These are phyloP conservation scores for Bocquillonia castaneifolia DNA, from an alignment of 441 rosid species.

Conservation along the genomic window DNA sequence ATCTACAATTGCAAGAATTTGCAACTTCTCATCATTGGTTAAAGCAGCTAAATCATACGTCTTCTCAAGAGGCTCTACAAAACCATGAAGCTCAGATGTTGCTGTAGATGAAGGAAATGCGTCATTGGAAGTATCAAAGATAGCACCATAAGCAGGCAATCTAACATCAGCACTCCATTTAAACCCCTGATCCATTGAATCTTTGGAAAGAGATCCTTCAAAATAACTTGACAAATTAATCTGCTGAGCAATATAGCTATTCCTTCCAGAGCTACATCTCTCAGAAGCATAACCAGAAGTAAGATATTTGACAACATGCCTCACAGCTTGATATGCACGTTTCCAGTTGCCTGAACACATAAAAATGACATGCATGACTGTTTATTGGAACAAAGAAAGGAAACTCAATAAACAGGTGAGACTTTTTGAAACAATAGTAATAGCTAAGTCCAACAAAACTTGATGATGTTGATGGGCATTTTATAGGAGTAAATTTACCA, in stretches of 20 bases:
- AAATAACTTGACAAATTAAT: slow-evolving; percentile 62
- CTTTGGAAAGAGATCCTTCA: slow-evolving; percentile 54
- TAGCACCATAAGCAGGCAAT: slow-evolving; percentile 35
- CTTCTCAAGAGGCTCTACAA: slow-evolving; percentile 56
- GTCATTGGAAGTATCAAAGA: slow-evolving; percentile 35
- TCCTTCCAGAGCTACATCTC: slow-evolving; percentile 31
- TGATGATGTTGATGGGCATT: not conserved
- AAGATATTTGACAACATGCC: slow-evolving; percentile 67
- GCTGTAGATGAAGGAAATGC: slow-evolving; percentile 37
- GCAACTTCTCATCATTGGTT: slow-evolving; percentile 49
- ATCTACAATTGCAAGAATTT: slow-evolving; percentile 69
- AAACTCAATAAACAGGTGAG: not conserved
- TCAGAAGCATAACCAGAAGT: slow-evolving; percentile 40
- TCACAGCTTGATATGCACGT: slow-evolving; percentile 71
- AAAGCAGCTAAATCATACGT: slow-evolving; percentile 39
- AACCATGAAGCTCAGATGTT: slow-evolving; percentile 47
- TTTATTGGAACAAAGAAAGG: no score
- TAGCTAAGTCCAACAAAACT: not conserved
- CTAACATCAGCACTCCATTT: slow-evolving; percentile 59
- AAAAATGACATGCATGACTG: slow-evolving; percentile 37
- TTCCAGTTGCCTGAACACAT: slow-evolving; percentile 84
- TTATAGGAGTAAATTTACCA: slow-evolving; percentile 14
- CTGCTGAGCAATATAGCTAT: slow-evolving; percentile 44
- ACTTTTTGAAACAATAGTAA: not conserved
- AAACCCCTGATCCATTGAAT: slow-evolving; percentile 45